A percentile compares a stretch with the other conserved stretches of the same genome.
Evolutionary conservation across 495 filamentous ascomycete genomes (phyloP).

Genomic region (Immersiella caudata): DNA sequence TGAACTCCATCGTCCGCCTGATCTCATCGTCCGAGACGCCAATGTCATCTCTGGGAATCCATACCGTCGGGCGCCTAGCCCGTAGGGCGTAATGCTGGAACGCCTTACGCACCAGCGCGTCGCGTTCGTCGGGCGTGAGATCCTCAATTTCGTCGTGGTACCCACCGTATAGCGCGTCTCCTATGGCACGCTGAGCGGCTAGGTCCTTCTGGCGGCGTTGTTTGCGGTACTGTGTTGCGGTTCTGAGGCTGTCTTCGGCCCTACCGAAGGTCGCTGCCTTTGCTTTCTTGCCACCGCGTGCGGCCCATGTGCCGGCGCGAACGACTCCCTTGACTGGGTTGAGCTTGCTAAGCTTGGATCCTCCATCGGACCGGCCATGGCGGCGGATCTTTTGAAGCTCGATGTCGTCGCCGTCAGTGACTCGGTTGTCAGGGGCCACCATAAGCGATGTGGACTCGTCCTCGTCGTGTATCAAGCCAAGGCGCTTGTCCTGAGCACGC

Average conservation of each 20-base stretch:
- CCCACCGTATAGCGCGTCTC: conserved; percentile 80
- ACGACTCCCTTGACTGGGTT: conserved; percentile 51
- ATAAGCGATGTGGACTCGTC: conserved; percentile 35
- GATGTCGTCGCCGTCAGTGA: conserved; percentile 50
- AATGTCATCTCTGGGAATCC: conserved; percentile 91
- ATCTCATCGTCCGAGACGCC: conserved; percentile 94
- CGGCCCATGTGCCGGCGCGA: conserved; percentile 54
- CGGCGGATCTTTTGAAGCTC: conserved; percentile 58
- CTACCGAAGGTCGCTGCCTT: conserved; percentile 47
- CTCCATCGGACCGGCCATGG: conserved; percentile 24
- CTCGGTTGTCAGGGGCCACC: background rate
- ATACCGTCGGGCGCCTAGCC: conserved; percentile 83
- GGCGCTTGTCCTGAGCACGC: conserved; percentile 67
- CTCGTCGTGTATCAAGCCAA: conserved; percentile 57
- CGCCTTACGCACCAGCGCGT: conserved; percentile 80
- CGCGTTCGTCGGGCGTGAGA: conserved; percentile 86
- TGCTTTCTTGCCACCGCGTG: conserved; percentile 44
- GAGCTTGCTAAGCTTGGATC: conserved; percentile 30
- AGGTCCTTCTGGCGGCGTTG: conserved; percentile 51
- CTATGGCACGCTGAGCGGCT: conserved; percentile 71
- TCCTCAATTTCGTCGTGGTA: conserved; percentile 93
- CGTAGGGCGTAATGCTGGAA: conserved; percentile 91
- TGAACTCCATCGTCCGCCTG: conserved; percentile 71
- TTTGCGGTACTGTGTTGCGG: conserved; percentile 44
- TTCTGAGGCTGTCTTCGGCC: conserved; percentile 41